Conservation (phyloP, 1,284 basidiomycete species). For the Apiotrichum porosum region DNA sequence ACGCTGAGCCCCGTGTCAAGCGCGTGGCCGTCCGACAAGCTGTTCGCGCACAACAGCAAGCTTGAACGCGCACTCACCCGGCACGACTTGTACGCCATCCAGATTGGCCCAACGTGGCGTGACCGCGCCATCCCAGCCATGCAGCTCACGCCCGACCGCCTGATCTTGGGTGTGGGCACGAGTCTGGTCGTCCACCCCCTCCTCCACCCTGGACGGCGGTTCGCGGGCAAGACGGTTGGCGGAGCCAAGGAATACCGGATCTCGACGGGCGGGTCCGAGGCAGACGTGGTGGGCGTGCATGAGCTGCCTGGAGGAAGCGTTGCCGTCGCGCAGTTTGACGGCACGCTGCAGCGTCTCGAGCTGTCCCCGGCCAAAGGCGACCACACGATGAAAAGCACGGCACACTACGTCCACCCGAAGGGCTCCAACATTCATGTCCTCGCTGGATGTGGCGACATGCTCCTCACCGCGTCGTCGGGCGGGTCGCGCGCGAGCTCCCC, state of each 20-base stretch:
- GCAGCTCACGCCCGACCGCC: conserved; percentile 15
- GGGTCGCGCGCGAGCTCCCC: too few relatives aligned
- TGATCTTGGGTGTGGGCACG: conserved; percentile 35
- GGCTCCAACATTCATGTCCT: conserved; percentile 12
- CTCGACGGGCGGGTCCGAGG: conserved; percentile 14
- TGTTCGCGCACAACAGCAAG: conserved; percentile 24
- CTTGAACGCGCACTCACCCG: conserved; percentile 16
- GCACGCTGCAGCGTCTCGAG: conserved; percentile 30
- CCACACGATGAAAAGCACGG: not conserved
- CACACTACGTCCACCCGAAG: conserved; percentile 16
- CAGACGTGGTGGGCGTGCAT: conserved; percentile 36
- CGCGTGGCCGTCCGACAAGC: conserved; percentile 17
- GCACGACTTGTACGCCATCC: conserved; percentile 33
- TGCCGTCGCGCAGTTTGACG: conserved; percentile 36
- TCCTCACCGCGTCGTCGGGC: conserved; percentile 23
- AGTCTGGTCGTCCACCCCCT: conserved; percentile 32
- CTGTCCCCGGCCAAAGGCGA: not conserved
- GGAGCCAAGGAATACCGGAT: not conserved
- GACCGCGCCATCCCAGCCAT: conserved; percentile 36
- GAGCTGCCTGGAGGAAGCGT: conserved; percentile 16
- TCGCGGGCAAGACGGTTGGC: not conserved
- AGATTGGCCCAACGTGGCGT: conserved; percentile 37
- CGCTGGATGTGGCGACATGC: conserved; percentile 6
- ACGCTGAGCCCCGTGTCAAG: conserved; percentile 19
- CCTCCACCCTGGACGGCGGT: not conserved